These are phyloP conservation scores for Starmera dryadoides DNA, from an alignment of 805 yeast genomes.

Conservation along the genomic window DNA sequence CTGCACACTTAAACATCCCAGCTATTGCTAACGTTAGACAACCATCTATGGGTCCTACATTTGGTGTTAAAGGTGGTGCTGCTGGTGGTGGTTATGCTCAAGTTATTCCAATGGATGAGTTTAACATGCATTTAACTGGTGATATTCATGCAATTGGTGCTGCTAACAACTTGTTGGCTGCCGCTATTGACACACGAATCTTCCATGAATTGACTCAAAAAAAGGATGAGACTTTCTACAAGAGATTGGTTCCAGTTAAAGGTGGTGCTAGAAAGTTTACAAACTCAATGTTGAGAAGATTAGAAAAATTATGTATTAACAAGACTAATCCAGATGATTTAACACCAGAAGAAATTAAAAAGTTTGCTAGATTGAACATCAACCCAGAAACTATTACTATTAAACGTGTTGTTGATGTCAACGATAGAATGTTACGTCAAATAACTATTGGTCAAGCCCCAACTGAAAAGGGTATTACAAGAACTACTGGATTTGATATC, in stretches of 20 bases:
- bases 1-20: slow-evolving; percentile 63
- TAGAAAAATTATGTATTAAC: slow-evolving; percentile 58
- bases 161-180: slow-evolving; percentile 76
- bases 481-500: slow-evolving; percentile 76
- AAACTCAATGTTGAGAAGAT: slow-evolving; percentile 57
- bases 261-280: slow-evolving; percentile 66
- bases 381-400: slow-evolving; percentile 76
- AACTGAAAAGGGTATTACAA: slow-evolving; percentile 66
- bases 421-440: slow-evolving; percentile 73
- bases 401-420: slow-evolving; percentile 81
- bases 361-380: slow-evolving; percentile 64
- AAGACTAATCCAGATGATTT: slow-evolving; percentile 68
- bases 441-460: slow-evolving; percentile 77
- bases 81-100: slow-evolving; percentile 89
- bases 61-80: slow-evolving; percentile 87
- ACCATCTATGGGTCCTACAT: slow-evolving; percentile 86
- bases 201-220: slow-evolving; percentile 76
- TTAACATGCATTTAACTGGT: slow-evolving; percentile 81
- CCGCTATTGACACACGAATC: slow-evolving; percentile 82
- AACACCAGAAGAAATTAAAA: slow-evolving; percentile 57
- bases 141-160: slow-evolving; percentile 81
- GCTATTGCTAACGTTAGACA: slow-evolving; percentile 80
- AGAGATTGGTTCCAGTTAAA: slow-evolving; percentile 68
- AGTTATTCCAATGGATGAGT: slow-evolving; percentile 85
- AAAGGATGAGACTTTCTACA: slow-evolving; percentile 62